Base-by-base conservation (phyloP, 139 green algal genomes). In the Yamagishiella unicocca region DNA sequence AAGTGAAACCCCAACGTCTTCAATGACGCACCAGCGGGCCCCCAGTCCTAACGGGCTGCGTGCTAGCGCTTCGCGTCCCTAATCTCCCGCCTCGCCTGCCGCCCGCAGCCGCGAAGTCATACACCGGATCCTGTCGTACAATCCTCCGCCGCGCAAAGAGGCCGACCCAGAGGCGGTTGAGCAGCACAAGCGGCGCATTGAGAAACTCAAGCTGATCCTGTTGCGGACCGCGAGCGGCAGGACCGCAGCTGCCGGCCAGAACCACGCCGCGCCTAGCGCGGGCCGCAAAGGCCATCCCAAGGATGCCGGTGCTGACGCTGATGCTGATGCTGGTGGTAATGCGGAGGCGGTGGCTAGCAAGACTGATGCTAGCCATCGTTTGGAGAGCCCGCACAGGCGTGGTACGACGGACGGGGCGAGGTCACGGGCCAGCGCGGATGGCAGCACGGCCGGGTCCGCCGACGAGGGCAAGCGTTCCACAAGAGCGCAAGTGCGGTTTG, bases 101-200 rank as follows among this genome's bases (percentile, higher is more conserved):
- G 7, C 42, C 43, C 22, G 2, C 54, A 84, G 55, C 58, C 35
- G 37, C 4, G 77, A 84, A 27, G 24, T 72, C 29, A 27, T 84
- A 24, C 37, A 12, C 8, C 77, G 77, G 37, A 84, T 84, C 77
- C 40, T 74, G 40, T 27, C 14, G 54, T 42, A 43, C 77, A 84
- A 84, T 37, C 37, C 77, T 5, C 24, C 37, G 24, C n/a, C 54
- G 14, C 17, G 10, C 77, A 72, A 71, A 54, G 40, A 79, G 10
- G 72, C 29, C 14, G 40, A 33, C 2, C 2, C 55, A 4, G 58
- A 84, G 54, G 77, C 55, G 8, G 3, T 46, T 7, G 37, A n/a
- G 55, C 8, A 31, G 31, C 77, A 84, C 77, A 53, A 53, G 17
- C 37, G 35, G 0, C 37, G 77, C 27, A 73, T 73, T 1, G 77